Percentiles rank a stretch among this genome's conserved stretches.
Conservation (phyloP, 192 early-diverging fungal species). For the Gorgonomyces haynaldii region DNA sequence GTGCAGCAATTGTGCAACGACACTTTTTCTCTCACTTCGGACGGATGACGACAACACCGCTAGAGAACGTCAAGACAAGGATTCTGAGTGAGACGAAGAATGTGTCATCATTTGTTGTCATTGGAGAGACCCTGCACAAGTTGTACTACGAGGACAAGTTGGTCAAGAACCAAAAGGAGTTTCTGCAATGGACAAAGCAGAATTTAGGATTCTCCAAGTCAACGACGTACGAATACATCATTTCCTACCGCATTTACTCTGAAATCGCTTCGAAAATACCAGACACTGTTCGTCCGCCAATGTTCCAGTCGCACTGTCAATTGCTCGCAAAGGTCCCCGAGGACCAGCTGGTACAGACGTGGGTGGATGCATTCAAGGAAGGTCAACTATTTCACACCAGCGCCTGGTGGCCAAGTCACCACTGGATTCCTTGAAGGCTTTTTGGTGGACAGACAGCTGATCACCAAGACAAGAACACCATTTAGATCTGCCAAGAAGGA, state of each 20-base stretch:
- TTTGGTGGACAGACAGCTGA: no score
- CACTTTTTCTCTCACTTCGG: no score
- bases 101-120: constrained; percentile 41
- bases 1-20: no score
- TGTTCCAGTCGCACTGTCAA: constrained; percentile 46
- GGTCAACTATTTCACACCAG: no score
- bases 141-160: constrained; percentile 43
- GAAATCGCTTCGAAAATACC: constrained; percentile 35
- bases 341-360: constrained; percentile 34
- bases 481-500: no score
- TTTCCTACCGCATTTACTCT: constrained; percentile 23
- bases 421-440: no score
- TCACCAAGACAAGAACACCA: no score
- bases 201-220: constrained; percentile 41
- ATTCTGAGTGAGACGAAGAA: constrained; percentile 34
- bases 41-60: no score
- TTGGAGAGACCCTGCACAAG: constrained; percentile 42
- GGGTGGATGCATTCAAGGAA: constrained; percentile 39
- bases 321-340: constrained; percentile 40
- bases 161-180: constrained; percentile 41
- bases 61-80: constrained; percentile 8
- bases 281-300: constrained; percentile 25
- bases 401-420: no score
- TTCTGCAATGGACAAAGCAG: constrained; percentile 44
- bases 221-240: constrained; percentile 47